Percentiles rank a stretch among this genome's conserved stretches.
phyloP scores from a whole-genome alignment of 179 eudicot species.

The Silene noctiflora region DNA sequence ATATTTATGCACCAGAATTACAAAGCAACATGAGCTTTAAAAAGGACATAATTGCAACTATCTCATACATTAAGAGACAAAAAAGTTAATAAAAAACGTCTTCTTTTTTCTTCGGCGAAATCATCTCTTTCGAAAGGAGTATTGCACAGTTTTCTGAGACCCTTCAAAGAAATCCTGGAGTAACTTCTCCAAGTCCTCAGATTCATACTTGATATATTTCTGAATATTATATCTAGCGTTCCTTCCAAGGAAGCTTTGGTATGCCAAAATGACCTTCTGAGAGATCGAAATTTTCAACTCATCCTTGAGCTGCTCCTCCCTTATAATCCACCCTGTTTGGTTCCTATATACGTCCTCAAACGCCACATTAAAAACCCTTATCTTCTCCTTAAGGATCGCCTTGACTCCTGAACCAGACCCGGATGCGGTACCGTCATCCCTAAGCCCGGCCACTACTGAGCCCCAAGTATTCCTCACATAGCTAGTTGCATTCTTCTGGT shows the following conservation, averaged over 20 bases:
- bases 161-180: conserved; percentile 74
- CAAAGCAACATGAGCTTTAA: conserved; percentile 18
- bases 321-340: conserved; percentile 67
- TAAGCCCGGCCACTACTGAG: conserved; percentile 40
- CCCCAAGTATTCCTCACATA: conserved; percentile 73
- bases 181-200: conserved; percentile 52
- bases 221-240: conserved; percentile 34
- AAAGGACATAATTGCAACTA: conserved; percentile 21
- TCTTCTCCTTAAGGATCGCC: conserved; percentile 47
- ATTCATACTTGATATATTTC: conserved; percentile 62
- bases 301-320: conserved; percentile 55
- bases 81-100: conserved; percentile 7
- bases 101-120: background rate
- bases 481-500: conserved; percentile 53
- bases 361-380: conserved; percentile 43
- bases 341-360: conserved; percentile 60
- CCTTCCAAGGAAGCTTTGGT: conserved; percentile 48
- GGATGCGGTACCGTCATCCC: conserved; percentile 41
- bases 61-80: conserved; percentile 20
- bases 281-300: conserved; percentile 61
- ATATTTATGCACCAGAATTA: conserved; percentile 20
- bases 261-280: conserved; percentile 59
- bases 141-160: conserved; percentile 31
- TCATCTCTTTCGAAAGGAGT: conserved; percentile 10
- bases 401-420: conserved; percentile 38